Conservation (phyloP, 2,329 filamentous ascomycete species). For the Herpotrichia juniperi region DNA sequence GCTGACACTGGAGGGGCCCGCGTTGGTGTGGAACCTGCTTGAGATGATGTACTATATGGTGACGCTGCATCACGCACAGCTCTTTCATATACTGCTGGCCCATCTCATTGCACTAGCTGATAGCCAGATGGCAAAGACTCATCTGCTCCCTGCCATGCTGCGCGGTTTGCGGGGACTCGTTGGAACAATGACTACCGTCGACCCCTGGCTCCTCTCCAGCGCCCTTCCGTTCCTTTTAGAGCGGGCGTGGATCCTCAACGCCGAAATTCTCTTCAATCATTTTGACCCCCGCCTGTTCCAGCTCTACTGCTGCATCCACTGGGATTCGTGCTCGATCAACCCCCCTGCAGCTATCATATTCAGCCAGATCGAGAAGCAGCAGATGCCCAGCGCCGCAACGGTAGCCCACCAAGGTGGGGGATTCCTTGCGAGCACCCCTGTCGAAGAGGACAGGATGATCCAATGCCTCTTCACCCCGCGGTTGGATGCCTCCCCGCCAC, state of each 20-base stretch:
- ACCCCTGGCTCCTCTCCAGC: not conserved
- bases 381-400: not conserved
- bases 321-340: not conserved
- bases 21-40: slow-evolving; percentile 1
- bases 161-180: not conserved
- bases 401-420: not conserved
- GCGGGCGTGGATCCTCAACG: not conserved
- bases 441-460: not conserved
- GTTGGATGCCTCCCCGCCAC: not conserved
- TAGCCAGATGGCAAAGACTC: not conserved
- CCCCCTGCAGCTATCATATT: not conserved
- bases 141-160: not conserved
- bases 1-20: not conserved
- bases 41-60: slow-evolving; percentile 1
- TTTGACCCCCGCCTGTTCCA: not conserved
- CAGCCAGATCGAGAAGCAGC: not conserved
- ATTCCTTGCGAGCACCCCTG: not conserved
- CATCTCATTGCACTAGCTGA: not conserved
- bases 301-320: not conserved
- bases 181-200: not conserved
- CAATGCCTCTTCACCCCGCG: not conserved
- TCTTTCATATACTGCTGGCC: not conserved
- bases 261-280: slow-evolving; percentile 10
- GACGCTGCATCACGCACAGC: not conserved
- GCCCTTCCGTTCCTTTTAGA: not conserved